Conservation (phyloP, 2,329 filamentous ascomycete species). For the Ilyonectria robusta region DNA sequence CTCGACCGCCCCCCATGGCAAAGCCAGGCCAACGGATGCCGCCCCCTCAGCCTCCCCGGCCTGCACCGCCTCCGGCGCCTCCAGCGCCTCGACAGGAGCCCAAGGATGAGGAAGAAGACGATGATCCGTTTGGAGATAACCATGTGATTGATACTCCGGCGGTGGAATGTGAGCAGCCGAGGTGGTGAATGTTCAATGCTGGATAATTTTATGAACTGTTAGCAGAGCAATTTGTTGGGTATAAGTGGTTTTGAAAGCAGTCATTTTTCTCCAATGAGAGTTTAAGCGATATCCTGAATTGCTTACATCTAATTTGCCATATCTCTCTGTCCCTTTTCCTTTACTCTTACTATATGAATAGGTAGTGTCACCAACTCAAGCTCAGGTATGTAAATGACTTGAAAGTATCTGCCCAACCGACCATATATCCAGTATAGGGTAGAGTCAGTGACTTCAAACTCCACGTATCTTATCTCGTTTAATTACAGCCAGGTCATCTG, state of each 20-base stretch:
- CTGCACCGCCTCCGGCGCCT: slow-evolving; percentile 17
- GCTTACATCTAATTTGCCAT: background rate
- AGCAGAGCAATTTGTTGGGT: background rate
- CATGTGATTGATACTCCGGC: slow-evolving; percentile 72
- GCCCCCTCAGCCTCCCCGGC: slow-evolving; percentile 39
- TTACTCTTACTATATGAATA: too few species aligned
- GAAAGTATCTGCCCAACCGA: background rate
- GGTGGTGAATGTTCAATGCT: slow-evolving; percentile 43
- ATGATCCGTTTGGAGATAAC: slow-evolving; percentile 88
- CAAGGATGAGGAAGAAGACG: slow-evolving; percentile 79
- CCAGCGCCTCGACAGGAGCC: slow-evolving; percentile 17
- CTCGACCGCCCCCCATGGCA: slow-evolving; percentile 50
- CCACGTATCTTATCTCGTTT: background rate
- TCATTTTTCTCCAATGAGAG: background rate
- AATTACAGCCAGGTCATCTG: background rate
- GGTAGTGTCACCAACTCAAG: background rate
- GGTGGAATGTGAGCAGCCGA: slow-evolving; percentile 49
- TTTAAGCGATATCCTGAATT: slow-evolving; percentile 6
- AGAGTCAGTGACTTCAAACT: background rate
- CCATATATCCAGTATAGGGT: slow-evolving; percentile 5
- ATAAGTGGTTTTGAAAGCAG: background rate
- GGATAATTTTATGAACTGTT: background rate
- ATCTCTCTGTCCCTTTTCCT: too few species aligned
- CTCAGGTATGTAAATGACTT: background rate
- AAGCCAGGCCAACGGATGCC: slow-evolving; percentile 37